Conservation (phyloP, 176 grass and related monocot genomes). For the Sorghum bicolor region Sorghum_bicolor_NCBIv3 NC_012877.2:50210501-50211000, state of each 20-base stretch:
- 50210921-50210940: constrained; percentile 46
- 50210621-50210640: too few relatives aligned
- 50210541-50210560: neutral
- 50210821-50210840: constrained; percentile 55
- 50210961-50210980: constrained; percentile 2
- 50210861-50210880: constrained; percentile 41
- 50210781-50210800: constrained; percentile 38
- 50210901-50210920: constrained; percentile 51
- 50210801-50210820: constrained; percentile 44
- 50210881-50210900: constrained; percentile 61
- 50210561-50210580: neutral
- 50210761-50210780: constrained; percentile 42
- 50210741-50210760: constrained; percentile 41
- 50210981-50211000: too few relatives aligned
- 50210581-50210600: neutral
- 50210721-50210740: neutral
- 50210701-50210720: neutral
- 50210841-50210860: constrained; percentile 56
- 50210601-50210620: too few relatives aligned
- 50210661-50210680: neutral
- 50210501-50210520: neutral
- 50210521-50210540: neutral
- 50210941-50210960: constrained; percentile 45
- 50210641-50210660: neutral
- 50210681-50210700: neutral